phyloP scores from a whole-genome alignment of 345 rosid species.

The Clausena lansium region DNA sequence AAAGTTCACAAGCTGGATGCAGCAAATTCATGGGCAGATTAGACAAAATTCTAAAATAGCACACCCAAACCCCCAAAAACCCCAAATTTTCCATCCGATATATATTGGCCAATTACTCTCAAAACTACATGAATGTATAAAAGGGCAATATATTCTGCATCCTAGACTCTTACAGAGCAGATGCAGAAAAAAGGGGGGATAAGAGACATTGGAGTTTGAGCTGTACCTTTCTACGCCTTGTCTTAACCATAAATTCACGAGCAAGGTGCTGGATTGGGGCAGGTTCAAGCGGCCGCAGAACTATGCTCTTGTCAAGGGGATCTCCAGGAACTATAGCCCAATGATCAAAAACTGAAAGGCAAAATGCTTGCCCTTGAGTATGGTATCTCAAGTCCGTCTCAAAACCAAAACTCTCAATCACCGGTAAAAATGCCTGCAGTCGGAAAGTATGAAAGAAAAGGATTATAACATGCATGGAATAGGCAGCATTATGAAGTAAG shows the following conservation, averaged over 20 bases:
- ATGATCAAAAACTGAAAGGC: slow-evolving; percentile 76
- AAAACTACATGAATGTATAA: neutral
- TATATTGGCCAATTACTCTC: neutral
- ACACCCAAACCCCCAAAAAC: neutral
- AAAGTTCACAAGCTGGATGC: neutral
- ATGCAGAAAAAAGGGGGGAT: neutral
- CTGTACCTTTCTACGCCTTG: slow-evolving; percentile 81
- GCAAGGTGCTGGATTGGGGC: slow-evolving; percentile 92
- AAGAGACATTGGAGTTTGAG: neutral
- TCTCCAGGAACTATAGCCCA: slow-evolving; percentile 96
- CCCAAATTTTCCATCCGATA: neutral
- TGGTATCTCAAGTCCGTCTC: slow-evolving; percentile 89
- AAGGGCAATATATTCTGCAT: neutral
- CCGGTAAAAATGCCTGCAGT: slow-evolving; percentile 81
- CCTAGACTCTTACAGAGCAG: neutral
- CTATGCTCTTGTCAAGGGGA: slow-evolving; percentile 90
- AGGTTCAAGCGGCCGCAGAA: slow-evolving; percentile 80
- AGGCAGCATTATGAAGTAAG: neutral
- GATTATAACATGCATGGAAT: neutral
- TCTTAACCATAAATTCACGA: slow-evolving; percentile 85
- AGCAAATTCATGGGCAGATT: neutral
- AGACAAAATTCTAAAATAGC: neutral
- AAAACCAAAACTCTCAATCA: slow-evolving; percentile 87
- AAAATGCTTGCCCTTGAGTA: slow-evolving; percentile 93
- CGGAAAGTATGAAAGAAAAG: neutral